Base-by-base conservation (phyloP, 257 asterid genomes). In the Fraxinus quadrangulata region DNA sequence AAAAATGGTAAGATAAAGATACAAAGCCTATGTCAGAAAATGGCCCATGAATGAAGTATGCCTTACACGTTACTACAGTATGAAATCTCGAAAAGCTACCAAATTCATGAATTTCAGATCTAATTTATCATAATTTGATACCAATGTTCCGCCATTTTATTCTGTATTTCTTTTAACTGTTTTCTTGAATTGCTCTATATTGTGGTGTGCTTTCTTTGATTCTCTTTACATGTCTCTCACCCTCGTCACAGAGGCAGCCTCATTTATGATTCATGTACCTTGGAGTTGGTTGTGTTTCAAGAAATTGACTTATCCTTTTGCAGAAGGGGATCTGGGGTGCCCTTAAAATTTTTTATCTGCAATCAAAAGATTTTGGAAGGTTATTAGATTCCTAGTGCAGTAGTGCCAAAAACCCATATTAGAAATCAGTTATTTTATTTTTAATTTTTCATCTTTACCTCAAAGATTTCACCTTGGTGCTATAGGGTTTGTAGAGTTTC, bases 291-390 rank as follows among this genome's bases (percentile, higher is more conserved):
- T 82, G 78, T 73, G 79, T 82, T 82, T 61, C 72, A 74, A 85
- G 87, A 83, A 45, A 81, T 81, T 78, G 67, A 66, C 71, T 74
- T 74, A 70, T 86, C 80, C 81, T 47, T 82, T 78, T 61, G 76
- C 83, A 37, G 74, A 83, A 78, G 67, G 83, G 85, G 94, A 88
- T 91, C 97, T 88, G 89, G 87, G 76, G 59, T 77, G 66, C 83
- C 81, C 76, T 36, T 78, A 80, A 84, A 76, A n/a, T 47, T 88
- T 87, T 51, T 73, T 84, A 47, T 76, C 75, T 71, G 69, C 71
- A 75, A 56, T 77, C 79, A 76, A 45, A 75, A 40, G 71, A 33
- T 70, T 79, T 79, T 75, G 68, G 84, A 78, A 63, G 70, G 31
- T 75, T 71, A 49, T 69, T 42, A 83, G 91, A 85, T 85, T 83